A percentile compares a stretch with the other conserved stretches of the same genome.
Evolutionary conservation across 352 stramenopile species (phyloP).

Genomic region (Blastocystis sp.): DNA sequence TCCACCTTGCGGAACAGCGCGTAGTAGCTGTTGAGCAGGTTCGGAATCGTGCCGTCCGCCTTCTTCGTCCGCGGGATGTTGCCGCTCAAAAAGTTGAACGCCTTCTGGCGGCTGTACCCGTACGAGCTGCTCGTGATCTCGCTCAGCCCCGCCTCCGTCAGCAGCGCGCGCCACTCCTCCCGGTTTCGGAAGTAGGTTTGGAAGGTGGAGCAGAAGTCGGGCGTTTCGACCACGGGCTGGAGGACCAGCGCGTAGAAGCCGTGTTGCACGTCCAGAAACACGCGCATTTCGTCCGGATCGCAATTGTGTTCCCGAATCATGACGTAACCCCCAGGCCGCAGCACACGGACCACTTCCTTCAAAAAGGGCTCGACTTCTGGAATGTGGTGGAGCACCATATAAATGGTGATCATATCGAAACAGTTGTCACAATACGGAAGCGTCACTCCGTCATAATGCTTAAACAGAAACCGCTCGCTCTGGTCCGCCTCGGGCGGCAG

Average conservation of each 20-base stretch:
- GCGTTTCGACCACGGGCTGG: slow-evolving; percentile 47
- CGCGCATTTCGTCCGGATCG: slow-evolving; percentile 9
- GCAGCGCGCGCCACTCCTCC: slow-evolving; percentile 12
- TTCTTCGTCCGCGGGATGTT: neutral
- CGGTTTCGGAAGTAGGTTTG: slow-evolving; percentile 55
- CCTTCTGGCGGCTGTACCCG: neutral
- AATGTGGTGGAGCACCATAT: slow-evolving; percentile 68
- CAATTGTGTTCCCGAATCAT: slow-evolving; percentile 69
- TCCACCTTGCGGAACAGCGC: neutral
- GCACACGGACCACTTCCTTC: slow-evolving; percentile 49
- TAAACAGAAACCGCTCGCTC: slow-evolving; percentile 39
- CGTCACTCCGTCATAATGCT: slow-evolving; percentile 55
- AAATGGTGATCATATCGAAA: slow-evolving; percentile 49
- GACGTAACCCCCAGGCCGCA: slow-evolving; percentile 6
- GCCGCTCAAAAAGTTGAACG: neutral
- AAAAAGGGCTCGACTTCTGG: slow-evolving; percentile 32
- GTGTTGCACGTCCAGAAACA: slow-evolving; percentile 61
- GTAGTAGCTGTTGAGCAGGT: slow-evolving; percentile 49
- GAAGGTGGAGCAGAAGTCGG: slow-evolving; percentile 64
- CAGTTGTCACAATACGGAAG: slow-evolving; percentile 45
- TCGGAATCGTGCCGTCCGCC: slow-evolving; percentile 2
- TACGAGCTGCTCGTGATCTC: neutral
- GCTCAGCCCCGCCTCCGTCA: slow-evolving; percentile 19
- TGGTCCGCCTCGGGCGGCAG: slow-evolving; percentile 33
- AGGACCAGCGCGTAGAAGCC: slow-evolving; percentile 48